Evolutionary conservation across 2,329 filamentous ascomycete genomes (phyloP), one percentile per base, ranked within the genome.

Genomic region (Xylariales sp.): DNA sequence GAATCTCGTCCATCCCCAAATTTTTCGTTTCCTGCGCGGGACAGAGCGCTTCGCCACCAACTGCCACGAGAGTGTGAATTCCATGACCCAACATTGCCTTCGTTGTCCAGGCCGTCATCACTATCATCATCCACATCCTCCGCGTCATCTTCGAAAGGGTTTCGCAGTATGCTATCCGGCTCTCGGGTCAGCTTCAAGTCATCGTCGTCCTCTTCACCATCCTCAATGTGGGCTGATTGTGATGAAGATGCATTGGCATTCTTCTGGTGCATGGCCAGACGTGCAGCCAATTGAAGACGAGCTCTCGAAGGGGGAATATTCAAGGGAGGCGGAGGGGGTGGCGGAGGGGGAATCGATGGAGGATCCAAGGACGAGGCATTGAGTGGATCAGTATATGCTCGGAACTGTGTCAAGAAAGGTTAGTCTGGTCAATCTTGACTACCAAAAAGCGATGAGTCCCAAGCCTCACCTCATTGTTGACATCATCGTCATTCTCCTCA

Each of bases 221-320:
- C 62, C 17, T 69, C 68, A 6, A 63, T 57, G 4, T 58, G 59
- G 11, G 60, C 58, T 42, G 65, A 50, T 40, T 61, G 58, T 17
- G 63, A 48, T 2, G 62, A 62, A 2, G 70, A 52, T 2, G 63
- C 64, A 17, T 68, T 62, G 5, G 70, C 63, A 47, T 79, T 78
- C 59, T 87, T 83, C 49, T 81, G 78, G 48, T 88, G 85, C 62
- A 85, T 78, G 3, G 87, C 78, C 53, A 97, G 73, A 11, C 90
- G 81, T 11, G 87, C 86, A n/a, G 89, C 90, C n/a, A 97, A 76
- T 60, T 95, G 88, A 39, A 88, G 74, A 35, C 91, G 81, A 6
- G 91, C 91, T 37, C 91, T 81, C 6, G 88, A 94, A 3, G 91
- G 90, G 1, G 86, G 83, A 24, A 91, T 81, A 58, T 91, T 93